Evolutionary conservation across 2,329 filamentous ascomycete species (phyloP).

Genomic region (Sclerotinia subarctica): DNA sequence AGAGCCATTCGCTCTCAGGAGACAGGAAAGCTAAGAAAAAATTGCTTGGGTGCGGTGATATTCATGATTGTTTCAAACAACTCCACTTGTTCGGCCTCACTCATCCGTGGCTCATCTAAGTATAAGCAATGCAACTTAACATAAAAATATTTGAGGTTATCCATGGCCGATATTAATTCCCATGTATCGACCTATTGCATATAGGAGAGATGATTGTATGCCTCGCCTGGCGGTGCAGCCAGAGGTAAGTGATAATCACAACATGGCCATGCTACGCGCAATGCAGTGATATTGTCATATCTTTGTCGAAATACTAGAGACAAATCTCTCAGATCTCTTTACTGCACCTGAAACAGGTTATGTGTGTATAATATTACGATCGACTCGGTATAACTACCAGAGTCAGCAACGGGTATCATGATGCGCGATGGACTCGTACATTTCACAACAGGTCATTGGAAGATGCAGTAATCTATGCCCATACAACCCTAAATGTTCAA

Average conservation of each 20-base stretch:
- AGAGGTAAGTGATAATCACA: neutral
- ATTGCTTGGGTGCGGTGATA: neutral
- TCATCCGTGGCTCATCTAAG: neutral
- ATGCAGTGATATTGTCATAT: neutral
- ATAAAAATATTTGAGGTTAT: neutral
- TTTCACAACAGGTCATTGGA: neutral
- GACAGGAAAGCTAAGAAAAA: neutral
- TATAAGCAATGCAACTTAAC: neutral
- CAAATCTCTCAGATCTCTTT: neutral
- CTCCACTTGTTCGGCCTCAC: neutral
- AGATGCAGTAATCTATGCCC: no score
- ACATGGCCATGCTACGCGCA: neutral
- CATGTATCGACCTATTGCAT: neutral
- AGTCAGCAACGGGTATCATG: neutral
- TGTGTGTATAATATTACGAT: neutral
- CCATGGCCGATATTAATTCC: neutral
- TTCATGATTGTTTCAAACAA: neutral
- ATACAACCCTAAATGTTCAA: no score
- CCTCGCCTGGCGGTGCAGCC: neutral
- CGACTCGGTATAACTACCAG: neutral
- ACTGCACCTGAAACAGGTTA: neutral
- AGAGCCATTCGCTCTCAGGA: neutral
- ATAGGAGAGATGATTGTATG: neutral
- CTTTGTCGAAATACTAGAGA: neutral
- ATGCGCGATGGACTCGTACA: neutral